These are phyloP conservation scores for Scalesia atractyloides DNA, from an alignment of 129 eudicot genomes.

Conservation along the genomic window DNA sequence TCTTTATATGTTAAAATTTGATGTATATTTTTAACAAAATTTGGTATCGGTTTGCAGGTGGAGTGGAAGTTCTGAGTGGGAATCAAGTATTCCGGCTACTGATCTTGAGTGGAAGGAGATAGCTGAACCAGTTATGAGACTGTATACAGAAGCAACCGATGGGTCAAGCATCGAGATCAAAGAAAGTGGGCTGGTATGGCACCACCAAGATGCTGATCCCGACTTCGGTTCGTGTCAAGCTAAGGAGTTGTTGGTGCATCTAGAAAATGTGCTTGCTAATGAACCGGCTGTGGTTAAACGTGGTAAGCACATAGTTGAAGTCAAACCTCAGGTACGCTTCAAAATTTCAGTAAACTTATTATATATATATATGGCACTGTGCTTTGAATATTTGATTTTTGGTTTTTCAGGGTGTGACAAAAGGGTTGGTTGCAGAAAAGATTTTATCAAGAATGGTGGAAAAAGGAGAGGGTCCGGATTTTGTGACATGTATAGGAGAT, in stretches of 20 bases:
- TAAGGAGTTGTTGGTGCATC: slow-evolving; percentile 65
- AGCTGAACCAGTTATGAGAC: slow-evolving; percentile 72
- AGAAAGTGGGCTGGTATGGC: slow-evolving; percentile 90
- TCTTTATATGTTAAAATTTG: no score
- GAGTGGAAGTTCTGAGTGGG: slow-evolving; percentile 58
- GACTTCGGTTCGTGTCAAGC: slow-evolving; percentile 88
- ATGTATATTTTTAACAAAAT: no score
- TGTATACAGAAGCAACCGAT: slow-evolving; percentile 77
- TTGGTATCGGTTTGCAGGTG: slow-evolving; percentile 47
- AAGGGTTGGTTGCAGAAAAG: slow-evolving; percentile 38
- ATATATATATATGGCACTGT: no score
- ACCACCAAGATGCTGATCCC: slow-evolving; percentile 76
- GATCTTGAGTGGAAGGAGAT: slow-evolving; percentile 80
- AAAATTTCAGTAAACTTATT: no score
- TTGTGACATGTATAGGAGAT: slow-evolving; percentile 77
- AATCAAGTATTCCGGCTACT: slow-evolving; percentile 36
- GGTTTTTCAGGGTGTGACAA: slow-evolving; percentile 40
- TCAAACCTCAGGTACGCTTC: slow-evolving; percentile 51
- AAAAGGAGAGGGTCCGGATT: slow-evolving; percentile 47
- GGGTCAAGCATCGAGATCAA: slow-evolving; percentile 74
- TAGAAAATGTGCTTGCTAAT: slow-evolving; percentile 72
- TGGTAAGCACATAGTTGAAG: slow-evolving; percentile 86
- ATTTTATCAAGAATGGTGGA: slow-evolving; percentile 34
- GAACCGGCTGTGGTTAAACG: slow-evolving; percentile 77
- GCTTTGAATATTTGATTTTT: no score